phyloP scores from a whole-genome alignment of 1,139 yeast species.

The Yamadazyma oceani region DNA sequence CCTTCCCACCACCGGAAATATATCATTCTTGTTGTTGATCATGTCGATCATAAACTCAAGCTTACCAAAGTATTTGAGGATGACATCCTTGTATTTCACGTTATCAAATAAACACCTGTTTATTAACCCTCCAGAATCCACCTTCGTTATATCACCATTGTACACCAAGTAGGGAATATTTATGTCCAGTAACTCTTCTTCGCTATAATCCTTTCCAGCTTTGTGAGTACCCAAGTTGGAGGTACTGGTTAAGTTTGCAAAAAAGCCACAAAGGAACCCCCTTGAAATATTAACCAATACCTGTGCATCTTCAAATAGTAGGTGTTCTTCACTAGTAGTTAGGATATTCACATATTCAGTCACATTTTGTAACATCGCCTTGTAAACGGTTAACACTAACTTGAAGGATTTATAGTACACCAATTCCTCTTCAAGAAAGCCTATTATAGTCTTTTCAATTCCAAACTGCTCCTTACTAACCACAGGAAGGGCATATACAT shows the following conservation, averaged over 20 bases:
- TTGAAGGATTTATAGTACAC: conserved; percentile 12
- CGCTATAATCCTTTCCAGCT: not conserved
- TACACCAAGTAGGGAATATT: conserved; percentile 20
- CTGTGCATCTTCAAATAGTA: conserved; percentile 17
- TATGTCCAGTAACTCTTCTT: conserved; percentile 9
- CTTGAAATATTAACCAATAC: conserved; percentile 10
- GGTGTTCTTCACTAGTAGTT: conserved; percentile 14
- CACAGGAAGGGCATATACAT: conserved; percentile 8
- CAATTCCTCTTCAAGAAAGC: conserved; percentile 18
- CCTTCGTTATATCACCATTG: conserved; percentile 15
- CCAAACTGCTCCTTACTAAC: conserved; percentile 2
- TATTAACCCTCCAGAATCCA: conserved; percentile 20
- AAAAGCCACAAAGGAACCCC: not conserved
- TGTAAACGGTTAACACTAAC: conserved; percentile 12
- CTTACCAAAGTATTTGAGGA: conserved; percentile 6
- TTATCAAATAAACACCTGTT: conserved; percentile 12
- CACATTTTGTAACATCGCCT: conserved; percentile 12
- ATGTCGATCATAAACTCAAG: conserved; percentile 6
- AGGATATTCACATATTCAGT: conserved; percentile 13
- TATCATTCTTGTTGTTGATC: conserved; percentile 6
- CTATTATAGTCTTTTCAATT: conserved; percentile 4
- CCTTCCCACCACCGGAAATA: conserved; percentile 5
- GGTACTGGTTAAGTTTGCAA: too few species aligned
- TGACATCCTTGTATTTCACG: conserved; percentile 3
- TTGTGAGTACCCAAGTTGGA: too few species aligned